Conservation (phyloP, 2,329 filamentous ascomycete species). For the Tolypocladium amazonense region DNA sequence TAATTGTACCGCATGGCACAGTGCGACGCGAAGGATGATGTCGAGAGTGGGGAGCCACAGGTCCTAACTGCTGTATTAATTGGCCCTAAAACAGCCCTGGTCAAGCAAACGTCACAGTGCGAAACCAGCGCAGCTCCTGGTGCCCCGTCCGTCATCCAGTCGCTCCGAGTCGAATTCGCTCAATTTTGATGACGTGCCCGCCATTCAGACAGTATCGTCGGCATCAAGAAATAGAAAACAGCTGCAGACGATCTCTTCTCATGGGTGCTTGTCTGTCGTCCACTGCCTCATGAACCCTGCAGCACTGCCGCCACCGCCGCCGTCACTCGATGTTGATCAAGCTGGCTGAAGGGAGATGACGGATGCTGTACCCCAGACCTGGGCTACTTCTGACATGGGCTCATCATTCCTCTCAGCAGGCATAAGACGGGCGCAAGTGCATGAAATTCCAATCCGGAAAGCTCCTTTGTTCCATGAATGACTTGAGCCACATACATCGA, state of each 20-base stretch:
- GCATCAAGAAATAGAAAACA: not conserved
- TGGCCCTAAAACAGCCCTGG: no score
- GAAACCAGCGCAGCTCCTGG: not conserved
- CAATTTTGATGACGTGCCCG: not conserved
- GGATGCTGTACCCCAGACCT: not conserved
- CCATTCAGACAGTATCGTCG: not conserved
- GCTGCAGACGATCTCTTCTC: no score
- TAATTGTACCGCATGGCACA: not conserved
- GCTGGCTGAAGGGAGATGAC: not conserved
- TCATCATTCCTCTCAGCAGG: no score
- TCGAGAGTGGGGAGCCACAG: not conserved
- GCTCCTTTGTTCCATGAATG: not conserved
- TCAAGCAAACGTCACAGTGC: not conserved
- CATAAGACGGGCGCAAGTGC: not conserved
- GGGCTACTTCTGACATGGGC: not conserved
- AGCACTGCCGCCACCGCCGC: not conserved
- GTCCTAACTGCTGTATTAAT: not conserved
- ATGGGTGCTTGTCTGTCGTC: no score
- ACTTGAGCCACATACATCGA: not conserved
- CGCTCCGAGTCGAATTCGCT: not conserved
- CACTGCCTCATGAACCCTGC: not conserved
- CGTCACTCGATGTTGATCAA: not conserved
- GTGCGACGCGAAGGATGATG: not conserved
- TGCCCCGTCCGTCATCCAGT: not conserved
- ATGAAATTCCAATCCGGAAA: no score